A percentile compares a stretch with the other conserved stretches of the same genome.
phyloP scores from a whole-genome alignment of 202 grass and related monocot species.

The Brachypodium distachyon region DNA sequence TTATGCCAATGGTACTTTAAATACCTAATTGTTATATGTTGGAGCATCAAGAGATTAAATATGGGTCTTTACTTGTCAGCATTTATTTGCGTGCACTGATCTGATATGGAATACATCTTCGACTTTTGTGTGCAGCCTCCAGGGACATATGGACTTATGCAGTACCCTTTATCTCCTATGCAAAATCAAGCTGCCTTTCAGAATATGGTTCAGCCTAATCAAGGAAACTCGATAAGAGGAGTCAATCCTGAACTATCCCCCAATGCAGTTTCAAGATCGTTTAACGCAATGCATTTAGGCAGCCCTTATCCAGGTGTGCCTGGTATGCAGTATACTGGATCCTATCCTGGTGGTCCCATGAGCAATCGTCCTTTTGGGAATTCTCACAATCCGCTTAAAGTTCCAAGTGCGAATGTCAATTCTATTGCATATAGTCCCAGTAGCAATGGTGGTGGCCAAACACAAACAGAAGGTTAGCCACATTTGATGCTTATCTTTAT shows the following conservation, averaged over 20 bases:
- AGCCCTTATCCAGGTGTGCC: constrained; percentile 58
- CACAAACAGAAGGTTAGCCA: constrained; percentile 76
- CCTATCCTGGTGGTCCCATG: constrained; percentile 46
- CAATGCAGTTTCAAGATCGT: constrained; percentile 47
- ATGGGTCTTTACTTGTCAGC: neutral
- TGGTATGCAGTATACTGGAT: constrained; percentile 65
- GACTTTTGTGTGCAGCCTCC: constrained; percentile 47
- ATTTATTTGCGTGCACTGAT: neutral
- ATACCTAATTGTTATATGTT: neutral
- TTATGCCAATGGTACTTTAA: neutral
- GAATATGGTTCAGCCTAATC: constrained; percentile 67
- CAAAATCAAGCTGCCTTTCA: constrained; percentile 86
- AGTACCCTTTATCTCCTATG: constrained; percentile 79
- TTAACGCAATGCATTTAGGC: constrained; percentile 64
- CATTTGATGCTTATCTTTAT: neutral
- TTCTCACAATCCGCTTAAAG: constrained; percentile 38
- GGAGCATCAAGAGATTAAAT: neutral
- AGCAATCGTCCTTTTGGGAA: constrained; percentile 37
- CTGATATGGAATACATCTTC: neutral
- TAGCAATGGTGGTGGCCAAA: constrained; percentile 47
- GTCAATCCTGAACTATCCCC: constrained; percentile 65
- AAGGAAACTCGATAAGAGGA: constrained; percentile 51
- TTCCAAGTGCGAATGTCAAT: constrained; percentile 44
- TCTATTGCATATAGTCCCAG: constrained; percentile 32
- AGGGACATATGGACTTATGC: constrained; percentile 81